Conservation (phyloP, 2,329 filamentous ascomycete species). For the Epichloe sylvatica region DNA sequence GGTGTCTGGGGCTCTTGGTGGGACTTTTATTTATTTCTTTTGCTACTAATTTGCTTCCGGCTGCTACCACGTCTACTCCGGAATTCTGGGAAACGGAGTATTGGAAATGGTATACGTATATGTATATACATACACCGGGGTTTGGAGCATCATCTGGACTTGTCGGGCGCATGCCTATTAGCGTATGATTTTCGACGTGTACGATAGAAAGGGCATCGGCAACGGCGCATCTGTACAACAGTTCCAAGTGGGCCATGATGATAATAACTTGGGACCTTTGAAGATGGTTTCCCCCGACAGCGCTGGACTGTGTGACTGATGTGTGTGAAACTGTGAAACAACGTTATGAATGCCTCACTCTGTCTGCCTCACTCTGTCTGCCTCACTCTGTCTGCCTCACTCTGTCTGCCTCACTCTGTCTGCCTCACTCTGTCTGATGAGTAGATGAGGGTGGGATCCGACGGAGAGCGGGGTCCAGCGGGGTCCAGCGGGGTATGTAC, state of each 20-base stretch:
- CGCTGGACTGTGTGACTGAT: neutral
- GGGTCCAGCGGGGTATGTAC: neutral
- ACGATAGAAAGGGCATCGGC: conserved; percentile 1
- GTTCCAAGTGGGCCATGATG: neutral
- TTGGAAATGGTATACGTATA: neutral
- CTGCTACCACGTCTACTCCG: neutral
- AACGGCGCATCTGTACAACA: conserved; percentile 1
- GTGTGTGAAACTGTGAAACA: neutral
- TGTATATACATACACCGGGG: neutral
- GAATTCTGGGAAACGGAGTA: conserved; percentile 1
- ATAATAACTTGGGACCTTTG: neutral
- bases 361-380: too few relatives aligned
- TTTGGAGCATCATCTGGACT: conserved; percentile 1
- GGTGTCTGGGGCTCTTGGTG: neutral
- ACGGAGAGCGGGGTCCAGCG: neutral
- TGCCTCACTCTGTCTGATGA: too few relatives aligned
- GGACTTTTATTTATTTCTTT: neutral
- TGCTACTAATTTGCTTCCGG: neutral
- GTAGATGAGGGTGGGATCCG: too few relatives aligned
- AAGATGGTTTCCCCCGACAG: too few relatives aligned
- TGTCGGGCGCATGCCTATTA: neutral
- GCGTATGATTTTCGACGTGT: conserved; percentile 2
- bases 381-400: too few relatives aligned
- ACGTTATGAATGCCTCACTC: too few relatives aligned
- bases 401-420: too few relatives aligned